Evolutionary conservation across 768 basidiomycete genomes (phyloP).

Genomic region (Termitomyces sp.): DNA sequence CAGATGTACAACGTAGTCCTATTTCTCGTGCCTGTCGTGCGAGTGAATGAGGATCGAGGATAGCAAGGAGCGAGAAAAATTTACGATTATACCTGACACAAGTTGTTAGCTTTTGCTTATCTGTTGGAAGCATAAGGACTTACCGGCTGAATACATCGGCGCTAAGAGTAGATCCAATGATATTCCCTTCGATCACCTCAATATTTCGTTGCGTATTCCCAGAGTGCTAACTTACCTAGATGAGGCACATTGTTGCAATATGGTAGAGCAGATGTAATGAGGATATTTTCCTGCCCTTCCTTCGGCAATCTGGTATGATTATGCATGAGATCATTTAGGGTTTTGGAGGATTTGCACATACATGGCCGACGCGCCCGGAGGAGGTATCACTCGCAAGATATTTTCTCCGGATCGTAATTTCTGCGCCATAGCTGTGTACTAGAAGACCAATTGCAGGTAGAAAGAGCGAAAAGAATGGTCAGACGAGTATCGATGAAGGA

Average conservation of each 20-base stretch:
- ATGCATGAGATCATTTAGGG: constrained; percentile 9
- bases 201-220: constrained; percentile 9
- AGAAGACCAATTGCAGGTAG: neutral
- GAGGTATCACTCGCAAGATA: constrained; percentile 46
- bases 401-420: constrained; percentile 49
- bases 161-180: constrained; percentile 93
- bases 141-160: constrained; percentile 96
- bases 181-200: constrained; percentile 55
- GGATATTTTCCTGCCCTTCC: constrained; percentile 80
- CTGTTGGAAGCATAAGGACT: constrained; percentile 23
- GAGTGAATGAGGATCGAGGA: neutral
- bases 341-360: constrained; percentile 24
- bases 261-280: constrained; percentile 94
- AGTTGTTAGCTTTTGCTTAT: constrained; percentile 1
- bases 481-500: constrained; percentile 1
- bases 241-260: constrained; percentile 98
- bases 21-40: constrained; percentile 62
- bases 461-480: constrained; percentile 11
- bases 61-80: neutral
- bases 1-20: constrained; percentile 91
- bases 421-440: constrained; percentile 34
- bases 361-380: constrained; percentile 50
- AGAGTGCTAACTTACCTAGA: constrained; percentile 57
- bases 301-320: constrained; percentile 53
- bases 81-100: constrained; percentile 55